phyloP scores from a whole-genome alignment of 352 stramenopile species.

The Globisporangium paddicum region DNA sequence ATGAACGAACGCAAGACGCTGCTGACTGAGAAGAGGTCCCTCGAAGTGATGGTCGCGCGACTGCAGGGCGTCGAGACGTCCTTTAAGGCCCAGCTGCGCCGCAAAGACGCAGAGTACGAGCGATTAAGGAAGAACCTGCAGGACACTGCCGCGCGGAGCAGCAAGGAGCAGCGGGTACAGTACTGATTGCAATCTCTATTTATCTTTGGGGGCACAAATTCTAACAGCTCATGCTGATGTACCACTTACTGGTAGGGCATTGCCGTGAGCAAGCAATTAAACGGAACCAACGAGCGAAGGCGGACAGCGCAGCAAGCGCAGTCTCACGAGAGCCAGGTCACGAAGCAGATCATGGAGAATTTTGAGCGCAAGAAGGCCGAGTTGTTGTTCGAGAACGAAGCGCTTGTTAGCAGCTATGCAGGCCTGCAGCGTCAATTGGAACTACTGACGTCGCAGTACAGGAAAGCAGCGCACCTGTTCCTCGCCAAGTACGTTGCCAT shows the following conservation, averaged over 20 bases:
- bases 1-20: constrained; percentile 41
- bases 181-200: not conserved
- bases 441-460: constrained; percentile 64
- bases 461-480: constrained; percentile 67
- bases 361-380: constrained; percentile 59
- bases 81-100: constrained; percentile 67
- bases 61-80: constrained; percentile 71
- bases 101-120: constrained; percentile 75
- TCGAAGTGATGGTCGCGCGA: constrained; percentile 46
- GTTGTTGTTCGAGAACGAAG: constrained; percentile 60
- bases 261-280: constrained; percentile 36
- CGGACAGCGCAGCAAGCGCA: constrained; percentile 24
- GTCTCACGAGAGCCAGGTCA: constrained; percentile 55
- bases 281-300: constrained; percentile 31
- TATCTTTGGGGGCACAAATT: not conserved
- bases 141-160: constrained; percentile 35
- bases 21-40: constrained; percentile 57
- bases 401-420: constrained; percentile 51
- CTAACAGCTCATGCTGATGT: not conserved
- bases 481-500: constrained; percentile 50
- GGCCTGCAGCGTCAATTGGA: constrained; percentile 53
- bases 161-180: constrained; percentile 54
- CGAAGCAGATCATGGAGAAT: constrained; percentile 57
- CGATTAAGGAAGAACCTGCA: constrained; percentile 68
- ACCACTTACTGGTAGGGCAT: constrained; percentile 29